Evolutionary conservation across 75 land plant genomes (phyloP).

Genomic region (Cupressus sempervirens): DNA sequence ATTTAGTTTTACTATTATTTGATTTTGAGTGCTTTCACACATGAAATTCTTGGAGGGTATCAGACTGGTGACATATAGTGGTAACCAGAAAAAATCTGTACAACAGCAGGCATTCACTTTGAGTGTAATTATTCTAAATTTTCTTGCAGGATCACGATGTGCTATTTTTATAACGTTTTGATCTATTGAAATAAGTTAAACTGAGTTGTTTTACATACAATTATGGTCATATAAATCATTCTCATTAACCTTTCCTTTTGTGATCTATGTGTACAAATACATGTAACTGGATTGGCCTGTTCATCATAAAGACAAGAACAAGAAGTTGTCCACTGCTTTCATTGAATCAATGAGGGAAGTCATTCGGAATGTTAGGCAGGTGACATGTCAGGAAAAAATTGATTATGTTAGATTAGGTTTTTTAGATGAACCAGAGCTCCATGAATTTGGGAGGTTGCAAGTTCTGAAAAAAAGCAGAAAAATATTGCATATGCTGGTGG

Average conservation of each 20-base stretch:
- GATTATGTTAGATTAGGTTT: too few relatives aligned
- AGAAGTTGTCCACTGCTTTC: not conserved
- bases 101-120: not conserved
- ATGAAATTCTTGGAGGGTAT: not conserved
- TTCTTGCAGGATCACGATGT: not conserved
- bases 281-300: not conserved
- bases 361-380: too few relatives aligned
- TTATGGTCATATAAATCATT: not conserved
- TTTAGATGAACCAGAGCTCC: too few relatives aligned
- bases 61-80: not conserved
- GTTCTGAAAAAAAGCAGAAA: too few relatives aligned
- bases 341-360: conserved; percentile 5
- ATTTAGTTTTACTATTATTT: not conserved
- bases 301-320: not conserved
- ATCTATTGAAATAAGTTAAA: not conserved
- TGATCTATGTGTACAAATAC: not conserved
- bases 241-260: not conserved
- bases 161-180: not conserved
- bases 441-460: too few relatives aligned
- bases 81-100: not conserved
- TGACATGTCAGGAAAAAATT: too few relatives aligned
- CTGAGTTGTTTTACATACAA: not conserved
- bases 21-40: not conserved
- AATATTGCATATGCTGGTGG: too few relatives aligned
- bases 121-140: not conserved